Evolutionary conservation across 2,329 filamentous ascomycete genomes (phyloP), one percentile per base, ranked within the genome.

Genomic region (Pseudocercospora fijiensis): DNA sequence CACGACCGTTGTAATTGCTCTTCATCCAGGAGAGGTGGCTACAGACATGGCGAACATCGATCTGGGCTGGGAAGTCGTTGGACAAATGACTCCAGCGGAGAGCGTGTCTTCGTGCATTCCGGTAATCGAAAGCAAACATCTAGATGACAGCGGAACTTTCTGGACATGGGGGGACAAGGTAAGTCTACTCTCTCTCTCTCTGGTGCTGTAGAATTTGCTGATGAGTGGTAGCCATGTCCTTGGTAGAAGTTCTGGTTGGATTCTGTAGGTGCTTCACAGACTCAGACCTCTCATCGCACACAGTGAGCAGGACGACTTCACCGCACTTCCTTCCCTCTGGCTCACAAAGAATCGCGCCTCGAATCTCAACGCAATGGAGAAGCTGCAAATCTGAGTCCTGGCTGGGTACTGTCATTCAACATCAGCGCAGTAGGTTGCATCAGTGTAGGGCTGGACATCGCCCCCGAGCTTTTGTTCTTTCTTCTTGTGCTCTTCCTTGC

Each of bases 11-110:
- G 77, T 86, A 5, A 69, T 86, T 37, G 83, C 83, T 5, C 77
- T 86, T 72, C 84, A 86, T 74, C 84, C 84, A 0, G 84, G 84
- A 6, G 84, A 86, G 70, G 84, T 86, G 0, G 76, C 77, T 45
- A 86, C 64, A 1, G 83, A 85, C 65, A 85, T 85, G 83, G 79
- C 80, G 4, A 82, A 84, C 60, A 77, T 84, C 41, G 76, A 82
- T 24, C 66, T 84, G 13, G 76, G 77, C 0, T 85, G 82, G 82
- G 78, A 83, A 47, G 79, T 85, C 8, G 78, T 83, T 51, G 83
- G 83, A 1, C 80, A 82, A 64, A 84, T 85, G 64, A 79, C 77
- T 3, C 76, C 81, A 0, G 76, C 81, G 59, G 78, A 84, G 69
- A 83, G 81, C 20, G 83, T 85, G 3, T 65, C 67, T 5, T 79